Evolutionary conservation across 2,329 filamentous ascomycete species (phyloP).

Genomic region (Fusarium avenaceum): DNA sequence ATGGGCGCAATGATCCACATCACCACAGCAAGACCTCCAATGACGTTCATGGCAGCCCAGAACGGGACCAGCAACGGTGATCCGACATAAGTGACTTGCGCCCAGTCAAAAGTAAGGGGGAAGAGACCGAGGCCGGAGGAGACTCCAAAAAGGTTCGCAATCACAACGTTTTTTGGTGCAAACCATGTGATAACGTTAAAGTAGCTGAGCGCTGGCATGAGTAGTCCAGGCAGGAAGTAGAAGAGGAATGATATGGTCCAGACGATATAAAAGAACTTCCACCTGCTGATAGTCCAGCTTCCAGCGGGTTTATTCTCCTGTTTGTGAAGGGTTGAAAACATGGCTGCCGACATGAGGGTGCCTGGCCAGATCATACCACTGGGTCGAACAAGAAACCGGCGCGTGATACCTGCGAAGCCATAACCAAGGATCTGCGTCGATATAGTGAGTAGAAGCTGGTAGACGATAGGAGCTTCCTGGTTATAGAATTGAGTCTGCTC

Average conservation of each 20-base stretch:
- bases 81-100: slow-evolving; percentile 88
- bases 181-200: slow-evolving; percentile 93
- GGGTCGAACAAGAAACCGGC: slow-evolving; percentile 85
- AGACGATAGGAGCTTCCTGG: slow-evolving; percentile 80
- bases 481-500: slow-evolving; percentile 92
- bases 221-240: slow-evolving; percentile 86
- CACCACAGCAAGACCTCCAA: slow-evolving; percentile 82
- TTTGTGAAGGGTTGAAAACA: slow-evolving; percentile 89
- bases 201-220: slow-evolving; percentile 88
- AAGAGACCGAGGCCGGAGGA: slow-evolving; percentile 87
- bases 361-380: slow-evolving; percentile 94
- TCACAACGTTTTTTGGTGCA: slow-evolving; percentile 85
- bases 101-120: slow-evolving; percentile 91
- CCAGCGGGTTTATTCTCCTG: slow-evolving; percentile 85
- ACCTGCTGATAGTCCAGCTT: slow-evolving; percentile 85
- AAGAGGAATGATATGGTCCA: slow-evolving; percentile 80
- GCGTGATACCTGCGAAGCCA: slow-evolving; percentile 84
- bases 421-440: slow-evolving; percentile 91
- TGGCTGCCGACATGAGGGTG: slow-evolving; percentile 87
- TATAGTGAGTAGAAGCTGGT: slow-evolving; percentile 85
- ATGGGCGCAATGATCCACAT: slow-evolving; percentile 89
- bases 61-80: slow-evolving; percentile 87
- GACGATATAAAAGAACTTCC: slow-evolving; percentile 85
- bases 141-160: slow-evolving; percentile 88
- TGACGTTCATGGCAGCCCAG: slow-evolving; percentile 87